Base-by-base conservation (phyloP, 2,329 filamentous ascomycete genomes). In the Phaeosphaeriaceae sp. region DNA sequence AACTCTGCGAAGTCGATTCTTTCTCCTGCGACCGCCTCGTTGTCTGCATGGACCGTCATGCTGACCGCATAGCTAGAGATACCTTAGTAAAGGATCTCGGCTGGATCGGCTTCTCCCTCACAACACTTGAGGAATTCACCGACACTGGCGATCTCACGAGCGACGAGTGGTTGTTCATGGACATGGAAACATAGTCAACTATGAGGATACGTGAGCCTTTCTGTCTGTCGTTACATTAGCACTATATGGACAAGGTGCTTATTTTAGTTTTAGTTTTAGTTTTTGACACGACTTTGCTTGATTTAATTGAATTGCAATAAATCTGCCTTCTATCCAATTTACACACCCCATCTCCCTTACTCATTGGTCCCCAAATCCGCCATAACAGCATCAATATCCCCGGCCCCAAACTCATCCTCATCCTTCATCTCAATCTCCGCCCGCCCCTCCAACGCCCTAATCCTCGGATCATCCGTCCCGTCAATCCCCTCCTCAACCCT, bases 81-180 rank as follows among this genome's bases (percentile, higher is more conserved):
- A 80, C 86, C 50, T 79, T 93, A 61, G 85, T 88, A 66, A 90
- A 88, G 73, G 92, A 91, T 66, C 83, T 97, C 42, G 89, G 92
- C 71, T 97, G 92, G 92, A 92, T 95, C 58, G 92, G 92, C 46
- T 96, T 96, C 69, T 89, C 90, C 68, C 82, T 93, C 60, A 86
- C 85, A 41, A 93, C 89, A 18, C 80, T 97, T 35, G 87, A 92
- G 61, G 83, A 85, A 61, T 96, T 91, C 87, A 82, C 84, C 13
- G 77, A 80, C 37, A 71, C 72, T 39, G 76, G 75, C 38, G 84
- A 89, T 56, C 49, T 64, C 18, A 85, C 88, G 42, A 96, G 91
- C 76, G 77, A 86, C 43, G 81, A 81, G 65, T 97, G 92, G 92
- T 74, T 96, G 50, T 91, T 95, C 71, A 85, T 96, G 80, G 86